Evolutionary conservation across 495 filamentous ascomycete genomes (phyloP), one percentile per base, ranked within the genome.

Genomic region (Astrothelium macrocarpum): DNA sequence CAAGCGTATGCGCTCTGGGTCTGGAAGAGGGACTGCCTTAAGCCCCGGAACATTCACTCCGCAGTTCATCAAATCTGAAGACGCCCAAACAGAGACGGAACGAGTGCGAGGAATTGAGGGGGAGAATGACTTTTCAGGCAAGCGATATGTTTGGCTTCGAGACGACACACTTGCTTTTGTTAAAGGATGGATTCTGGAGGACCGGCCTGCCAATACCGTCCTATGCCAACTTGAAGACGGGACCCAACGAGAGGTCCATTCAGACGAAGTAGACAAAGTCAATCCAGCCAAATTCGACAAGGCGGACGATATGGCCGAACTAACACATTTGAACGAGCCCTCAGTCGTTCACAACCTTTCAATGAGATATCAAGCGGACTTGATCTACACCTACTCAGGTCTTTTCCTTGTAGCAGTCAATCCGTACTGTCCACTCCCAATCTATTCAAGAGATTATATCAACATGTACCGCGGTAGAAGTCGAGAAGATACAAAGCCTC

Each of bases 221-320:
- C 76, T 94, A 59, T 91, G 97, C 10, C 90, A 96, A 72, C 96
- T 88, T 70, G 94, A 97, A 45, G 90, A 97, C 81, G 95, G 91
- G 61, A 89, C 87, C 69, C 53, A 49, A 84, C 89, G 90, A 53
- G 88, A 90, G 71, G 87, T 94, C 34, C 85, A 92, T 67, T 75
- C 82, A 25, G 90, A 96, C 66, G 86, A 83, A 63, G 91, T 96
- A 59, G 95, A 99, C 80, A 97, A 96, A 75, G 95, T 97, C 77
- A 99, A 99, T 75, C 95, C 95, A 28, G 95, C 90, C 62, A 99
- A 99, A 71, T 99, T 99, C 72, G 95, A 99, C 80, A 97, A 94
- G 75, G 93, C 94, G 7, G 89, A 96, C 77, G 95, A 99, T 72
- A 99, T 99, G 95, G 94, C 95, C 1, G 94, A 97, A 75, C 79